Evolutionary conservation across 169 alveolate species (phyloP), one percentile per base, ranked within the genome.

Genomic region (Theileria luwenshuni): DNA sequence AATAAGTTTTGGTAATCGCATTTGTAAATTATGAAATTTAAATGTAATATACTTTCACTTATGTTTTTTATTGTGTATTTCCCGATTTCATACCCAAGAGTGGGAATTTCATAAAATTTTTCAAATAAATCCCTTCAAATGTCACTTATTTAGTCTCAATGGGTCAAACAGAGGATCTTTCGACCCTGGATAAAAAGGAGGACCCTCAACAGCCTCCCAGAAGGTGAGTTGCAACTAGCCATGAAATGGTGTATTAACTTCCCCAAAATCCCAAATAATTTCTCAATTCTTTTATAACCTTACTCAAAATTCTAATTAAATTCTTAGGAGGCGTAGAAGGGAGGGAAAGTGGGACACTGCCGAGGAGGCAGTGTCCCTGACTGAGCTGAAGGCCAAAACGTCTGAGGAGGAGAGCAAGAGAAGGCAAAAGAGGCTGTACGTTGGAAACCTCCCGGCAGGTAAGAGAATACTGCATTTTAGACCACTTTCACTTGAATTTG

Each of bases 381-480:
- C 73, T 17, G 85, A 73, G 28, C 59, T 74, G 13, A 32, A 21
- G 45, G 80, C 74, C 15, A 74, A 81, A 28, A 63, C 76, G 33
- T 86, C 70, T 23, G 58, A 62, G 38, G 94, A 89, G 48, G 90
- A 71, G 6, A 77, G 73, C 76, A 89, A 76, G 69, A 79, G 64
- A 32, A 69, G 89, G 41, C 92, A 81, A 45, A 77, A 88, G 33
- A 64, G 90, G 63, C 84, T 89, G 25, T 89, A 89, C 60, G 60
- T 89, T 1, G 94, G 94, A 41, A 89, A 89, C 67, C 80, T 89
- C 17, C 94, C 94, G 12, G 68, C 91, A 10, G 89, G 89, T 62
- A 62, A 45, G 19, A 51, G 3, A 51, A 6, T 51, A 23, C 12
- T 51, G 12, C 28, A 51, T 7, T 7, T 27, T 5, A 51, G 5